Conservation (phyloP, 768 basidiomycete species). For the Suillus brevipes region DNA sequence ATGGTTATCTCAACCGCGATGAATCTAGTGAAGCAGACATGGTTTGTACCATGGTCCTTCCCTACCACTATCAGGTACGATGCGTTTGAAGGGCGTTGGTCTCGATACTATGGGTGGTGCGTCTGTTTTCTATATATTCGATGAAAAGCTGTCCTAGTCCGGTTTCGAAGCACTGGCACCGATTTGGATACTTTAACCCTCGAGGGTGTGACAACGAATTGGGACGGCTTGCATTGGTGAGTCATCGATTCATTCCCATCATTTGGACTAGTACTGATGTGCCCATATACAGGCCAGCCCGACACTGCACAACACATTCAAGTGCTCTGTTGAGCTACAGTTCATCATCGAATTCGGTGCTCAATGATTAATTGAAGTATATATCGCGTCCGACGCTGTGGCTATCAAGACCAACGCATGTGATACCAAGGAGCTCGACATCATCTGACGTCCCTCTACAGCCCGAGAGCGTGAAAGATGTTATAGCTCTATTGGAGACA, state of each 20-base stretch:
- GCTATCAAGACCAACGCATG: too few relatives aligned
- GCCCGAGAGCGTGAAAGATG: too few relatives aligned
- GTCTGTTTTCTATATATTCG: slow-evolving; percentile 10
- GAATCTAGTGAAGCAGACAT: too few relatives aligned
- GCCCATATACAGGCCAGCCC: not conserved
- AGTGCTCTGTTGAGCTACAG: not conserved
- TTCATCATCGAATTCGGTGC: not conserved
- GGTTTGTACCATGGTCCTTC: too few relatives aligned
- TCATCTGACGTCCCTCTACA: too few relatives aligned
- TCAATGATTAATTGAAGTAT: not conserved
- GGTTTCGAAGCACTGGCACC: slow-evolving; percentile 44
- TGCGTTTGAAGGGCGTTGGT: slow-evolving; percentile 34
- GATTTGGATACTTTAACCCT: slow-evolving; percentile 44
- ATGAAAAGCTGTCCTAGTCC: not conserved
- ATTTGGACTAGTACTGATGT: not conserved
- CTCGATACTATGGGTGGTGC: slow-evolving; percentile 40
- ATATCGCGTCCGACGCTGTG: too few relatives aligned
- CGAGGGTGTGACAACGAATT: too few relatives aligned
- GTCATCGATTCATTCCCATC: not conserved
- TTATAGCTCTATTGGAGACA: too few relatives aligned
- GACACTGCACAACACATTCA: not conserved
- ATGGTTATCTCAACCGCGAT: too few relatives aligned
- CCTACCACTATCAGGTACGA: too few relatives aligned
- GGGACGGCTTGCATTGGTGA: too few relatives aligned
- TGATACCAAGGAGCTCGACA: too few relatives aligned